Percentiles rank a stretch among this genome's conserved stretches.
These are phyloP conservation scores for Pseudozyma flocculosa DNA, from an alignment of 1,284 basidiomycete genomes.

Conservation along the genomic window DNA sequence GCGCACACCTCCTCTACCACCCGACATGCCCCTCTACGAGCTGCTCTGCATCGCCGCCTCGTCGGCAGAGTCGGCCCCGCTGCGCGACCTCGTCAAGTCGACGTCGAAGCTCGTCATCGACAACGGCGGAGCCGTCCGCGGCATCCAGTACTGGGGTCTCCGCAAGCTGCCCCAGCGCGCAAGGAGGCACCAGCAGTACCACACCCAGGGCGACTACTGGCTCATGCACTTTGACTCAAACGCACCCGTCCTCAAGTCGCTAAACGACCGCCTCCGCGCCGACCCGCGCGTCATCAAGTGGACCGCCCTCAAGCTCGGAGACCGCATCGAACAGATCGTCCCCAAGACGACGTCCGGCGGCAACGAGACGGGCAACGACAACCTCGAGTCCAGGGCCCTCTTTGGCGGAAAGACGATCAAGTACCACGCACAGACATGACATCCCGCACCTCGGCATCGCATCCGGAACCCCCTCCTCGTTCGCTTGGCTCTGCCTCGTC, in stretches of 20 bases:
- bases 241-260: slow-evolving; percentile 67
- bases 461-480: no score
- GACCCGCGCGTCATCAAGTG: slow-evolving; percentile 81
- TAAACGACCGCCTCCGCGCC: slow-evolving; percentile 69
- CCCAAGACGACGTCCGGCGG: slow-evolving; percentile 44
- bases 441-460: no score
- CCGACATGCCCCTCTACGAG: slow-evolving; percentile 58
- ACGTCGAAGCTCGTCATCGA: slow-evolving; percentile 74
- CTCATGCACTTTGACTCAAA: slow-evolving; percentile 84
- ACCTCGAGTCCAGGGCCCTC: slow-evolving; percentile 25
- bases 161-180: slow-evolving; percentile 74
- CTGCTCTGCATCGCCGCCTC: slow-evolving; percentile 55
- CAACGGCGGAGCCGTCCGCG: slow-evolving; percentile 76
- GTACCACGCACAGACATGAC: slow-evolving; percentile 4
- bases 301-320: slow-evolving; percentile 77
- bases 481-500: no score
- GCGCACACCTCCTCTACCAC: no score
- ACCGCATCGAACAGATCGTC: slow-evolving; percentile 62
- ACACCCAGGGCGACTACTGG: slow-evolving; percentile 80
- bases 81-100: slow-evolving; percentile 73
- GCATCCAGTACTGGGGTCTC: slow-evolving; percentile 74
- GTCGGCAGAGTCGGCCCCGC: slow-evolving; percentile 61
- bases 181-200: slow-evolving; percentile 68
- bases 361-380: slow-evolving; percentile 18
- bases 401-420: slow-evolving; percentile 40